Percentiles rank a stretch among this genome's conserved stretches.
Evolutionary conservation across 2,329 filamentous ascomycete species (phyloP).

Genomic region (Xylariales sp.): DNA sequence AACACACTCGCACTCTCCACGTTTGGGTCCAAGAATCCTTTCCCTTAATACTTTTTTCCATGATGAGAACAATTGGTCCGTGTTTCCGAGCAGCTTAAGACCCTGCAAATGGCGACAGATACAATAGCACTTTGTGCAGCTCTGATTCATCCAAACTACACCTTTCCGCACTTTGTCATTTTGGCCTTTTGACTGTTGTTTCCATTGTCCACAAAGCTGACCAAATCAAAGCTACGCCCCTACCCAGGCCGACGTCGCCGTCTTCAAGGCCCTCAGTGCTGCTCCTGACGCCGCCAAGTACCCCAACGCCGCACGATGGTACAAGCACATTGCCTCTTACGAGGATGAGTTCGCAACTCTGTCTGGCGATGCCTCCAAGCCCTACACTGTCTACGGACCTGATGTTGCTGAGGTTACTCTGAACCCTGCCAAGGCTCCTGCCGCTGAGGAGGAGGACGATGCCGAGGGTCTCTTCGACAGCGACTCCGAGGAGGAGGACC

Average conservation of each 20-base stretch:
- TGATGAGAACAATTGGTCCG: slow-evolving; percentile 79
- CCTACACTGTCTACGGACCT: slow-evolving; percentile 87
- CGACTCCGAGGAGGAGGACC: slow-evolving; percentile 91
- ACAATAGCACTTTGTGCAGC: slow-evolving; percentile 30
- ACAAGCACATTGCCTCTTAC: slow-evolving; percentile 95
- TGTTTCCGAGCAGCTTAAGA: slow-evolving; percentile 79
- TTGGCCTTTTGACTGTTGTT: neutral
- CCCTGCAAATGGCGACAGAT: slow-evolving; percentile 50
- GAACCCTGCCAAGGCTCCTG: slow-evolving; percentile 81
- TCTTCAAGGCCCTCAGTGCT: slow-evolving; percentile 82
- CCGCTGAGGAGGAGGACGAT: slow-evolving; percentile 63
- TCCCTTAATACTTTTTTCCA: slow-evolving; percentile 21
- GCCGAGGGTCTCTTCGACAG: slow-evolving; percentile 92
- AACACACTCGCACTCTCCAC: no score
- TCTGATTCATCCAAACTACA: slow-evolving; percentile 20
- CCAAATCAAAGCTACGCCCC: slow-evolving; percentile 48
- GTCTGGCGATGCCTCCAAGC: slow-evolving; percentile 84
- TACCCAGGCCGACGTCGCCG: slow-evolving; percentile 92
- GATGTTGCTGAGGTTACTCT: slow-evolving; percentile 71
- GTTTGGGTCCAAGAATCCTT: no score
- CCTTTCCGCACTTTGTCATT: neutral
- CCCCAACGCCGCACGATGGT: slow-evolving; percentile 94
- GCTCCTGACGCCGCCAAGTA: slow-evolving; percentile 79
- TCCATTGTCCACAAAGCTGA: slow-evolving; percentile 1
- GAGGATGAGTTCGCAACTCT: slow-evolving; percentile 90